These are phyloP conservation scores for Bruguiera gymnorhiza DNA, from an alignment of 345 rosid species.

Conservation along the genomic window DNA sequence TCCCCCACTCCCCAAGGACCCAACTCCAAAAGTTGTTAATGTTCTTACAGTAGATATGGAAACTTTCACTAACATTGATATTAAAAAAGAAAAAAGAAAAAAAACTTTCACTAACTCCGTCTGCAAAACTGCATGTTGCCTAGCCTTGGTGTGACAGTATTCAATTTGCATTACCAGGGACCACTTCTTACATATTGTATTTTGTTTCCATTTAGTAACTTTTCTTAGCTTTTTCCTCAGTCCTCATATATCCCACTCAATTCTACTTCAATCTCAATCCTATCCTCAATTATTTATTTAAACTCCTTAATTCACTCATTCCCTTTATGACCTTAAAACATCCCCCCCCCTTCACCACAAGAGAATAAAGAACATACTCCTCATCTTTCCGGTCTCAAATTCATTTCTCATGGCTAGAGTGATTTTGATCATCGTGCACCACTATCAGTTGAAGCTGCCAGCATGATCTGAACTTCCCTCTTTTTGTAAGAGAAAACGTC, in stretches of 20 bases:
- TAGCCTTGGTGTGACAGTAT: conserved; percentile 35
- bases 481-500: conserved; percentile 21
- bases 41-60: conserved; percentile 36
- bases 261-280: neutral
- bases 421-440: conserved; percentile 20
- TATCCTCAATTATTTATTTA: conserved; percentile 13
- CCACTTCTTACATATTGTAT: conserved; percentile 15
- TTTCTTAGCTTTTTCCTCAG: neutral
- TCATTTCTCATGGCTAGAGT: neutral
- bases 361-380: neutral
- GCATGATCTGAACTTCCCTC: conserved; percentile 62
- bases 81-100: too few species aligned
- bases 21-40: conserved; percentile 42
- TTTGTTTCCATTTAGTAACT: neutral
- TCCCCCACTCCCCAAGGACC: conserved; percentile 34
- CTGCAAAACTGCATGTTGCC: conserved; percentile 25
- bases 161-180: conserved; percentile 32
- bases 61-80: conserved; percentile 19
- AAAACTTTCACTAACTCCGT: conserved; percentile 4
- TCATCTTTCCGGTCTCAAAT: too few species aligned
- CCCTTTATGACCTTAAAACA: neutral
- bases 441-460: conserved; percentile 99
- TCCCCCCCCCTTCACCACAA: neutral
- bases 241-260: neutral
- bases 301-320: conserved; percentile 16